These are phyloP conservation scores for Talaromyces sp. DNA, from an alignment of 2,329 filamentous ascomycete species.

Conservation along the genomic window DNA sequence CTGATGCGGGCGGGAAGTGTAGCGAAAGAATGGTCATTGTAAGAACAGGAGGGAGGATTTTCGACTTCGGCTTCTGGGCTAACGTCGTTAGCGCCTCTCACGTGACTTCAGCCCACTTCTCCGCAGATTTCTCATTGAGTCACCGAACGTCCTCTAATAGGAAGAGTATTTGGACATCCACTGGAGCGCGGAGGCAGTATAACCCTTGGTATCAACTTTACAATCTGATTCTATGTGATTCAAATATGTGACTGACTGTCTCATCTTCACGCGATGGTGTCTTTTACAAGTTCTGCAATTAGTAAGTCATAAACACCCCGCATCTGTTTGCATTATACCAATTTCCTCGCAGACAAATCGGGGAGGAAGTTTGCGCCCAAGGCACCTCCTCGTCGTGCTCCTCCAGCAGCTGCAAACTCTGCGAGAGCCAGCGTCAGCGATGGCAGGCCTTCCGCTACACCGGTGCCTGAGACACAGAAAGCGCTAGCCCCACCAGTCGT, in stretches of 20 bases:
- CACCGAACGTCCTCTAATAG: not conserved
- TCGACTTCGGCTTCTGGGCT: constrained; percentile 33
- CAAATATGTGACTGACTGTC: constrained; percentile 24
- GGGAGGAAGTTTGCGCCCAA: constrained; percentile 77
- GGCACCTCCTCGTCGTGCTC: constrained; percentile 57
- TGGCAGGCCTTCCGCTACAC: constrained; percentile 24
- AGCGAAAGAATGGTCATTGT: constrained; percentile 20
- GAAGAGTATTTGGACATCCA: not conserved
- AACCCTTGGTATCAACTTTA: not conserved
- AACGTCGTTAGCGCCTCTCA: constrained; percentile 35
- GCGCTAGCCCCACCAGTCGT: constrained; percentile 19
- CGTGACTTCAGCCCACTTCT: constrained; percentile 36
- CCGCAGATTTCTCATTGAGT: constrained; percentile 19
- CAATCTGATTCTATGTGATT: not conserved
- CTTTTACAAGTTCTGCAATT: constrained; percentile 55
- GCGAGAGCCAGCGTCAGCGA: constrained; percentile 39
- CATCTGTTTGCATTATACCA: constrained; percentile 12
- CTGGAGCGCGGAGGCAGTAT: not conserved
- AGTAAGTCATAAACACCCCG: constrained; percentile 35
- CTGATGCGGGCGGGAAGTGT: constrained; percentile 27
- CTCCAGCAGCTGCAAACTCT: constrained; percentile 38
- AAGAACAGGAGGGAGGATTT: constrained; percentile 44
- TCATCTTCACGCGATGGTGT: constrained; percentile 36
- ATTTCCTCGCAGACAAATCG: constrained; percentile 53
- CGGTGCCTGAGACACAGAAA: constrained; percentile 24